Evolutionary conservation across 2,329 filamentous ascomycete genomes (phyloP).

Genomic region (Fusarium sp.): DNA sequence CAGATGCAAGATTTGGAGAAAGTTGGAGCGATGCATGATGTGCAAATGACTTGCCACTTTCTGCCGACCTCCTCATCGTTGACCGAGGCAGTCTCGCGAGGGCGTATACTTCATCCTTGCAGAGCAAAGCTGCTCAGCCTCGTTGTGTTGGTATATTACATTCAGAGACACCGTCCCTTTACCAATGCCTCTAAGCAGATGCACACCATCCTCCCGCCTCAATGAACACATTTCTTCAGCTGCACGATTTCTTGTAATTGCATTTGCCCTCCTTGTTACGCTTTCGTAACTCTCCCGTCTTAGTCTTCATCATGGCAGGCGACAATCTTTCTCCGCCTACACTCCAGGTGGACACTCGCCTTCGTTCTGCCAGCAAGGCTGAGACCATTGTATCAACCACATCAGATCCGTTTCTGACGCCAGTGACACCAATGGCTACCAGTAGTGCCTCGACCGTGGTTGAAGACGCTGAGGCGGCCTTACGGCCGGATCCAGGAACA

Average conservation of each 20-base stretch:
- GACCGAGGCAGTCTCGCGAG: not conserved
- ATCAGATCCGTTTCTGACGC: not conserved
- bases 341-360: not conserved
- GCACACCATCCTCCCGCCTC: not conserved
- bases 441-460: not conserved
- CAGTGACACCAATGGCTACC: not conserved
- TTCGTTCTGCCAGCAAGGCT: not conserved
- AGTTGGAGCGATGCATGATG: not conserved
- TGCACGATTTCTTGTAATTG: not conserved
- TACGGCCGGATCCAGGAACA: not conserved
- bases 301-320: not conserved
- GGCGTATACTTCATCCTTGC: not conserved
- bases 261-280: not conserved
- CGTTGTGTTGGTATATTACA: not conserved
- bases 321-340: not conserved
- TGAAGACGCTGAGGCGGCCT: not conserved
- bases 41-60: not conserved
- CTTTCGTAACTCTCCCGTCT: not conserved
- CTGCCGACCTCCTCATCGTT: not conserved
- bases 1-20: not conserved
- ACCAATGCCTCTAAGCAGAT: not conserved
- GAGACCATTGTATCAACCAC: not conserved
- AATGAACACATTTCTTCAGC: not conserved
- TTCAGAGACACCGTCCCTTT: not conserved
- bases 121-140: not conserved